Evolutionary conservation across 306 rosid species (phyloP), one percentile per base, ranked within the genome.

Genomic region (Parietaria judaica): DNA sequence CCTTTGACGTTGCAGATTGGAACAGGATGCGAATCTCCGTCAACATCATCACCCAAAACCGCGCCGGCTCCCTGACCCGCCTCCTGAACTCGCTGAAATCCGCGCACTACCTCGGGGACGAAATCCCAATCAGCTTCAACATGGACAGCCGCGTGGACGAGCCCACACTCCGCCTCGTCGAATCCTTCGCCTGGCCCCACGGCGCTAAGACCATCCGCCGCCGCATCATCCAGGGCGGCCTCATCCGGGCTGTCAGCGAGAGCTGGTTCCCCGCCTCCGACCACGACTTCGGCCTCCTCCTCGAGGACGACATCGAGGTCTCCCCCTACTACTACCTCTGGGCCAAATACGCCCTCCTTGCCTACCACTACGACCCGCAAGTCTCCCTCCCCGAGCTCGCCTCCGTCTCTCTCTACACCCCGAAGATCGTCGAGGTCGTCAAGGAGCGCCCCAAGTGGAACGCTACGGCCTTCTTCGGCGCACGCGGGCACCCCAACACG

Each of bases 221-320:
- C 58, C 80, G 99, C 73, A 92, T 92, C 76, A 82, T 92, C 61
- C 96, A 92, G 81, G 99, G 99, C 60, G 99, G 99, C 23, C 95
- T 92, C 3, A 88, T 92, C 34, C 66, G 99, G 54, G 99, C 99
- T 1, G 95, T 92, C 11, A 88, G 99, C 65, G 97, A 92, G 72
- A 92, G 99, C 51, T 92, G 99, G 99, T 92, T 88, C 57, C 99
- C 99, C 11, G 70, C 97, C 5, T 77, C 94, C 0, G 96, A 92
- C 45, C 83, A 88, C 14, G 96, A 92, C 68, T 92, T 70, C 36
- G 99, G 99, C 0, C 81, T 92, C 75, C 71, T 92, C 31, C 94
- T 92, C 0, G 99, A 92, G 77, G 99, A 92, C 39, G 96, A 92
- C 57, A 92, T 88, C 0, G 96, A 92, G 78, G 94, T 92, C 59